phyloP scores from a whole-genome alignment of 106 monocot species.

The Apostasia shenzhenica region DNA sequence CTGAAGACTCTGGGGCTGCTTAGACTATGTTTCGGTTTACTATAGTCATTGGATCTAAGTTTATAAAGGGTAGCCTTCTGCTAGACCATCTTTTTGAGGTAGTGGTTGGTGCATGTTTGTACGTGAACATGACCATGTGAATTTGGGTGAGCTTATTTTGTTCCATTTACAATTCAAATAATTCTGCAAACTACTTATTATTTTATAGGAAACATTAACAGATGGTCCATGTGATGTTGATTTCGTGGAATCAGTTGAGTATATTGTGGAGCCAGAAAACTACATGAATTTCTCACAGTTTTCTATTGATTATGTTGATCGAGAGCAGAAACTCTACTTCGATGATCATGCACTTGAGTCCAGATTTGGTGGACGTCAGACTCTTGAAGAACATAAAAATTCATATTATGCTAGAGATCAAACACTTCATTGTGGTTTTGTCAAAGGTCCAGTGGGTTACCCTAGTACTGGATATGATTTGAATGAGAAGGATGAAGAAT shows the following conservation, averaged over 20 bases:
- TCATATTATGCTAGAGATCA: slow-evolving; percentile 66
- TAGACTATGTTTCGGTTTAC: neutral
- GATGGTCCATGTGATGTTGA: slow-evolving; percentile 67
- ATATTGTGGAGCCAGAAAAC: slow-evolving; percentile 38
- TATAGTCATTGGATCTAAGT: neutral
- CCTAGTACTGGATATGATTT: slow-evolving; percentile 66
- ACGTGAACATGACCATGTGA: neutral
- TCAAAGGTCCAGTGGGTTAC: slow-evolving; percentile 40
- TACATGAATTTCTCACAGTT: slow-evolving; percentile 65
- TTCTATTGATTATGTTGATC: slow-evolving; percentile 44
- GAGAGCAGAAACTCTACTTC: slow-evolving; percentile 24
- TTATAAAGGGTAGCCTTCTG: neutral
- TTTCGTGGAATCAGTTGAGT: slow-evolving; percentile 46
- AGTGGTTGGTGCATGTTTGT: neutral
- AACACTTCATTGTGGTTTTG: slow-evolving; percentile 84
- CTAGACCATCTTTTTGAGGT: neutral
- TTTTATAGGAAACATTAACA: slow-evolving; percentile 27
- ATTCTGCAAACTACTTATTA: slow-evolving; percentile 1
- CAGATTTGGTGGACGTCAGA: slow-evolving; percentile 73
- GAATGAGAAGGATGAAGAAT: slow-evolving; percentile 46
- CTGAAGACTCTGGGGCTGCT: too few species aligned
- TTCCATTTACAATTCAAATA: neutral
- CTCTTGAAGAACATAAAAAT: slow-evolving; percentile 60
- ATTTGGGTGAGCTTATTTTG: neutral
- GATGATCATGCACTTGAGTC: slow-evolving; percentile 23